Conservation (phyloP, 305 asterid genomes). For the Fraxinus ornus region DNA sequence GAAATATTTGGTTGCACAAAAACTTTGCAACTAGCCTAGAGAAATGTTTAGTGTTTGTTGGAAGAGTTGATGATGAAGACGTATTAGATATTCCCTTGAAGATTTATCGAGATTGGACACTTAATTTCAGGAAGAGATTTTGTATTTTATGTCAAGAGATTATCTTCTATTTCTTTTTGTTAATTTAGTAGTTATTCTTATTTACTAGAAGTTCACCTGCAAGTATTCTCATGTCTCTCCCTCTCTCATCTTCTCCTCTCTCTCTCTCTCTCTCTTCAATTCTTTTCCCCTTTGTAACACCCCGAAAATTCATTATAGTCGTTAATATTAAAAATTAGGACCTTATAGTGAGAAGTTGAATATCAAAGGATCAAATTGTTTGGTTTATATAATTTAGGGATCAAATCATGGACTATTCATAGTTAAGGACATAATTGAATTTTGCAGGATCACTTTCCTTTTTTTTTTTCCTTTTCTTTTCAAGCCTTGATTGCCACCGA, state of each 20-base stretch:
- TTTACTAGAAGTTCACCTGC: neutral
- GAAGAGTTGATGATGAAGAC: neutral
- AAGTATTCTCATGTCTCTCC: neutral
- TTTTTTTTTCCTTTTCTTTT: no score
- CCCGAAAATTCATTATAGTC: no score
- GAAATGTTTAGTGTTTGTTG: neutral
- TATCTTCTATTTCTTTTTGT: neutral
- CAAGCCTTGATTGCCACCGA: no score
- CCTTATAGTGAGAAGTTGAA: no score
- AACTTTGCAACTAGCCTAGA: neutral
- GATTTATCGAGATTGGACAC: neutral
- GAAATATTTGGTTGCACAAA: conserved; percentile 14
- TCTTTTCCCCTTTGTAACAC: neutral
- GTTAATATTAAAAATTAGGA: no score
- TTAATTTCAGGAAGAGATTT: neutral
- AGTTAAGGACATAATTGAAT: no score
- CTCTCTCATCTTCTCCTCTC: neutral
- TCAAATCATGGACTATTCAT: no score
- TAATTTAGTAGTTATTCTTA: neutral
- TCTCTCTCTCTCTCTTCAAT: no score
- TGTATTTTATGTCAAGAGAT: neutral
- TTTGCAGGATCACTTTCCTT: no score
- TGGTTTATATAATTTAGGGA: no score
- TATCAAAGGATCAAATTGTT: no score
- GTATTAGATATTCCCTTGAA: neutral